Conservation (phyloP, 768 basidiomycete genomes). For the Inosperma sp. region DNA sequence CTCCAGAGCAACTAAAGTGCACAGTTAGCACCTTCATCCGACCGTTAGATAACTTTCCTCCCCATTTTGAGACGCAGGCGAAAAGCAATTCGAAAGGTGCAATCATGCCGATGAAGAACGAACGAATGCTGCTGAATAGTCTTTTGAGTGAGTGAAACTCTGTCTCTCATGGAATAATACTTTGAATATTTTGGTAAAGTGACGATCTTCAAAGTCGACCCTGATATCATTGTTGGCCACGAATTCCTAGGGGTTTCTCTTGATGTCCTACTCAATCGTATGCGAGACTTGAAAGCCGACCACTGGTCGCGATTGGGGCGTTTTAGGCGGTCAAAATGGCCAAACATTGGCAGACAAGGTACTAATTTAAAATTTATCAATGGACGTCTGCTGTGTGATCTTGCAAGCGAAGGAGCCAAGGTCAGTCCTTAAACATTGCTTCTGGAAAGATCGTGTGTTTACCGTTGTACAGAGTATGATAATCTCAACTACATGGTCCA, state of each 20-base stretch:
- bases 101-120: slow-evolving; percentile 73
- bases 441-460: not conserved
- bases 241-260: slow-evolving; percentile 88
- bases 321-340: slow-evolving; percentile 81
- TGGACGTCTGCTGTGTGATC: slow-evolving; percentile 86
- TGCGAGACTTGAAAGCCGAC: slow-evolving; percentile 86
- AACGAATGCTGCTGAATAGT: slow-evolving; percentile 79
- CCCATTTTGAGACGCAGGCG: slow-evolving; percentile 71
- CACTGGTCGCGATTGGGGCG: slow-evolving; percentile 94
- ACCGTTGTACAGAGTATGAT: slow-evolving; percentile 75
- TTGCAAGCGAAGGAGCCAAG: slow-evolving; percentile 93
- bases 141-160: slow-evolving; percentile 54
- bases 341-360: slow-evolving; percentile 74
- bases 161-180: not conserved
- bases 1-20: slow-evolving; percentile 81
- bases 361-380: slow-evolving; percentile 78
- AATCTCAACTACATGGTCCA: slow-evolving; percentile 93
- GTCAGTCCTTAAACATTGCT: slow-evolving; percentile 35
- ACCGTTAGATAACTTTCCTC: slow-evolving; percentile 82
- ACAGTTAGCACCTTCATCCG: slow-evolving; percentile 85
- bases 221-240: slow-evolving; percentile 92
- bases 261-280: slow-evolving; percentile 85
- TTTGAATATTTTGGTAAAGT: slow-evolving; percentile 36
- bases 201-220: slow-evolving; percentile 80
- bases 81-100: slow-evolving; percentile 58